Percentiles rank a stretch among this genome's conserved stretches.
These are phyloP conservation scores for Cytidiella melzeri DNA, from an alignment of 768 basidiomycete genomes.

Conservation along the genomic window DNA sequence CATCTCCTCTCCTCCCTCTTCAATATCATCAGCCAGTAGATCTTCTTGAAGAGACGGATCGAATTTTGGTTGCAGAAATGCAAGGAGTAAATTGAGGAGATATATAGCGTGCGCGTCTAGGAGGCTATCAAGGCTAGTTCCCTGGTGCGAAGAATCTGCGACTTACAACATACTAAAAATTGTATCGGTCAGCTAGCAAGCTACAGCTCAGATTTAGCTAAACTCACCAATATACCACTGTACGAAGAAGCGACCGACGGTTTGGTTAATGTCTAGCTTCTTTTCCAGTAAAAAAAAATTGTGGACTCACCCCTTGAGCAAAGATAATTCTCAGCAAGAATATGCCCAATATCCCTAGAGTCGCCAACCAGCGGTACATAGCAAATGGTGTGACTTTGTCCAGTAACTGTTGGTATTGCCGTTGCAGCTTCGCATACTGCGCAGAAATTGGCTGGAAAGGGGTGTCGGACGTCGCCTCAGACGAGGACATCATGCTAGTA, in stretches of 20 bases:
- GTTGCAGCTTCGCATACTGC: constrained; percentile 46
- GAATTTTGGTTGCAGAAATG: constrained; percentile 96
- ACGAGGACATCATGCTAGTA: constrained; percentile 22
- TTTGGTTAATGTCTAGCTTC: constrained; percentile 5
- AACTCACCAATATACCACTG: constrained; percentile 91
- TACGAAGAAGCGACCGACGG: not conserved
- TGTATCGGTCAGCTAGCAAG: not conserved
- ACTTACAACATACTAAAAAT: constrained; percentile 7
- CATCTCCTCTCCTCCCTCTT: constrained; percentile 71
- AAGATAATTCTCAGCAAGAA: constrained; percentile 85
- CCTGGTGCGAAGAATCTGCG: constrained; percentile 4
- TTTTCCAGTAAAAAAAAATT: not conserved
- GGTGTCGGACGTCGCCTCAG: constrained; percentile 16
- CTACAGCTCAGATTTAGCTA: not conserved
- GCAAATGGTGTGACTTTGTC: constrained; percentile 91
- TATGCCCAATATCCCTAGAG: constrained; percentile 59
- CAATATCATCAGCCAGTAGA: constrained; percentile 88
- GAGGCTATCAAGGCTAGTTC: not conserved
- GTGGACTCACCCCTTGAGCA: constrained; percentile 75
- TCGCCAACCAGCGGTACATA: constrained; percentile 83
- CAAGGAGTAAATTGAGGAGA: constrained; percentile 90
- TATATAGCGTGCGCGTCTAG: constrained; percentile 91
- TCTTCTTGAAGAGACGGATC: constrained; percentile 95
- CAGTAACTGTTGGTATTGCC: constrained; percentile 82
- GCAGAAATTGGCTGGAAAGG: constrained; percentile 26